phyloP scores from a whole-genome alignment of 2,329 filamentous ascomycete genomes.

The Sporothrix inflata region DNA sequence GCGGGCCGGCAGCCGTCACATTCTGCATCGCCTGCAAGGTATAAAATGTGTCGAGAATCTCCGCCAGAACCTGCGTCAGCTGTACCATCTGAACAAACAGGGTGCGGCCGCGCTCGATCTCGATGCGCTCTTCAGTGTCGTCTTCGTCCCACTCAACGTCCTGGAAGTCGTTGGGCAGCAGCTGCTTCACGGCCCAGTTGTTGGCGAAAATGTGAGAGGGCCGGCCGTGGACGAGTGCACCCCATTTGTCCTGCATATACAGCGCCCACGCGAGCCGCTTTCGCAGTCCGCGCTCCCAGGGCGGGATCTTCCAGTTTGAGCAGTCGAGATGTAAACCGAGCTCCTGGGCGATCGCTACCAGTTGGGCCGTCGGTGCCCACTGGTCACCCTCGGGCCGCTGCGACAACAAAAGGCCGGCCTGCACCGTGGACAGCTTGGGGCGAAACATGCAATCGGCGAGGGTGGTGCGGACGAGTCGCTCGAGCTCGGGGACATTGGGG shows the following conservation, averaged over 20 bases:
- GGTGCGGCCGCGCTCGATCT: conserved; percentile 68
- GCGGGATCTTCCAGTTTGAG: conserved; percentile 63
- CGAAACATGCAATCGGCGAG: conserved; percentile 53
- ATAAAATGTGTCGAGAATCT: conserved; percentile 83
- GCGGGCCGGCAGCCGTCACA: conserved; percentile 66
- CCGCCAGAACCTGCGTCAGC: conserved; percentile 73
- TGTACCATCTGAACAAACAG: conserved; percentile 77
- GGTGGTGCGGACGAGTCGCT: conserved; percentile 45
- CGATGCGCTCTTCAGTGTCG: conserved; percentile 63
- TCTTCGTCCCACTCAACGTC: conserved; percentile 70
- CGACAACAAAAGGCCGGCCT: conserved; percentile 58
- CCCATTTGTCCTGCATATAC: conserved; percentile 75
- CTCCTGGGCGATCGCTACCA: conserved; percentile 61
- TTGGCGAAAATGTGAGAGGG: conserved; percentile 72
- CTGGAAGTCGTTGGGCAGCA: conserved; percentile 71
- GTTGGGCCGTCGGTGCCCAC: conserved; percentile 55
- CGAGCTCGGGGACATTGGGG: conserved; percentile 45
- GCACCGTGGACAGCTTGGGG: conserved; percentile 59
- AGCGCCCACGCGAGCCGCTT: conserved; percentile 66
- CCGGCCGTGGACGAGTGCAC: conserved; percentile 79
- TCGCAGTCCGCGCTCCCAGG: conserved; percentile 65
- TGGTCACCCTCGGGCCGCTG: conserved; percentile 53
- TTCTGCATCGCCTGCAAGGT: conserved; percentile 75
- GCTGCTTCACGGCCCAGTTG: conserved; percentile 75
- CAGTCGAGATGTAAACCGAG: conserved; percentile 65